phyloP scores from a whole-genome alignment of 179 eudicot species.

The Nepenthes alata region DNA sequence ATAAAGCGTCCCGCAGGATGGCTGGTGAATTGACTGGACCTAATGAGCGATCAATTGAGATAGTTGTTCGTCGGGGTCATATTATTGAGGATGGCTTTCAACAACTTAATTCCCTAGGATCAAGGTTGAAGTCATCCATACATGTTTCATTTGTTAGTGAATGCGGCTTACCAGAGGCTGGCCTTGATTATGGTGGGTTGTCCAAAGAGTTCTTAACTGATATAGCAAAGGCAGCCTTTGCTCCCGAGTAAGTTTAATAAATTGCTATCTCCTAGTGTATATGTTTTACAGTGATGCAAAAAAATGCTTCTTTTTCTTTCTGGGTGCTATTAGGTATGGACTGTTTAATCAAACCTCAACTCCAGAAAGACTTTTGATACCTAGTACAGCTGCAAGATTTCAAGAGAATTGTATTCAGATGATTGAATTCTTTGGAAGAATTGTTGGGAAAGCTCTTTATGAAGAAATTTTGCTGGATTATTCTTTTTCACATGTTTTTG shows the following conservation, averaged over 20 bases:
- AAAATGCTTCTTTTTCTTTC: conserved; percentile 10
- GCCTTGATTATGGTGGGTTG: conserved; percentile 92
- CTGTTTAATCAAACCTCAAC: conserved; percentile 87
- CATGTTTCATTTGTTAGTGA: conserved; percentile 93
- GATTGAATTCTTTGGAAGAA: conserved; percentile 93
- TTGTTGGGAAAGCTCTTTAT: conserved; percentile 92
- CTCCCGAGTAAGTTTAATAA: conserved; percentile 54
- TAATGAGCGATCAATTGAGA: conserved; percentile 57
- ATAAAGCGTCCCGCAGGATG: conserved; percentile 70
- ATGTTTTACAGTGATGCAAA: conserved; percentile 3
- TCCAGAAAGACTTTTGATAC: conserved; percentile 73
- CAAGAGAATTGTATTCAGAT: conserved; percentile 71
- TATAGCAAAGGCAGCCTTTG: conserved; percentile 72
- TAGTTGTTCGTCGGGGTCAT: conserved; percentile 86
- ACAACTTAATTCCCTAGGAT: conserved; percentile 69
- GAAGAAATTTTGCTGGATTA: conserved; percentile 88
- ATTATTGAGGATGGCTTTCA: conserved; percentile 85
- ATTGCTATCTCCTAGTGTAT: neutral
- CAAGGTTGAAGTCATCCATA: conserved; percentile 67
- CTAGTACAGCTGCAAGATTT: conserved; percentile 69
- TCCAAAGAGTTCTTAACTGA: conserved; percentile 93
- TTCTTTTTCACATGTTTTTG: conserved; percentile 83
- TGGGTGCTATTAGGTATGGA: conserved; percentile 52
- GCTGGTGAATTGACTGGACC: conserved; percentile 82
- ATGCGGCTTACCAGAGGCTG: conserved; percentile 94